Evolutionary conservation across 805 yeast genomes (phyloP).

Genomic region (Starmerella stellata): DNA sequence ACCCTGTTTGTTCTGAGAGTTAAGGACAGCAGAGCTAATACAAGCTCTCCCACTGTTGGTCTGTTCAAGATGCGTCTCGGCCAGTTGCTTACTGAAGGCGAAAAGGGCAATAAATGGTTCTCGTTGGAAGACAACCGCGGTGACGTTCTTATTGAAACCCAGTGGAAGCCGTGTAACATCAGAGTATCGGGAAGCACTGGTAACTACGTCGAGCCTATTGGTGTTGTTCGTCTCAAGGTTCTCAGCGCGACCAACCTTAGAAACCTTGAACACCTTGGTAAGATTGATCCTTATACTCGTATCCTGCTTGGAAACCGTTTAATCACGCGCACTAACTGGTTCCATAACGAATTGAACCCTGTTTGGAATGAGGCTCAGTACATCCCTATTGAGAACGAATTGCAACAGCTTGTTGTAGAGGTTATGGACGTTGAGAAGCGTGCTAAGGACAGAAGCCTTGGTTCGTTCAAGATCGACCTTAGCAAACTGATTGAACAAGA

Average conservation of each 20-base stretch:
- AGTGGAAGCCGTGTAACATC: constrained; percentile 76
- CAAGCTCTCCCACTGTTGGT: constrained; percentile 39
- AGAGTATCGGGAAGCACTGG: constrained; percentile 42
- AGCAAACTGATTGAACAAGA: constrained; percentile 47
- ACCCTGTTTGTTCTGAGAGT: constrained; percentile 50
- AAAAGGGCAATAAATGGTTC: constrained; percentile 63
- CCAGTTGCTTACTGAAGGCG: constrained; percentile 58
- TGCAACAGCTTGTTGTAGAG: constrained; percentile 68
- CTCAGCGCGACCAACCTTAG: constrained; percentile 55
- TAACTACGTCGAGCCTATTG: constrained; percentile 88
- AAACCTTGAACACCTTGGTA: constrained; percentile 77
- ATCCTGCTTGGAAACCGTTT: constrained; percentile 58
- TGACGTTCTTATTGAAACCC: constrained; percentile 46
- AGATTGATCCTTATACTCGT: constrained; percentile 79
- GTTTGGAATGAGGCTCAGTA: constrained; percentile 70
- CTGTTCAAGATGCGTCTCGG: constrained; percentile 33
- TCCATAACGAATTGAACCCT: constrained; percentile 54
- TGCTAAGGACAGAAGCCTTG: constrained; percentile 73
- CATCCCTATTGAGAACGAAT: constrained; percentile 63
- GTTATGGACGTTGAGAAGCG: constrained; percentile 77
- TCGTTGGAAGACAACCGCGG: constrained; percentile 50
- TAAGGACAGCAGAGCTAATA: constrained; percentile 40
- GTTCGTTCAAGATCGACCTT: constrained; percentile 55
- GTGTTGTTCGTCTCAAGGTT: constrained; percentile 59
- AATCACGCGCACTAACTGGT: constrained; percentile 57